phyloP scores from a whole-genome alignment of 1,139 yeast genomes.

The Blastobotrys illinoisensis region DNA sequence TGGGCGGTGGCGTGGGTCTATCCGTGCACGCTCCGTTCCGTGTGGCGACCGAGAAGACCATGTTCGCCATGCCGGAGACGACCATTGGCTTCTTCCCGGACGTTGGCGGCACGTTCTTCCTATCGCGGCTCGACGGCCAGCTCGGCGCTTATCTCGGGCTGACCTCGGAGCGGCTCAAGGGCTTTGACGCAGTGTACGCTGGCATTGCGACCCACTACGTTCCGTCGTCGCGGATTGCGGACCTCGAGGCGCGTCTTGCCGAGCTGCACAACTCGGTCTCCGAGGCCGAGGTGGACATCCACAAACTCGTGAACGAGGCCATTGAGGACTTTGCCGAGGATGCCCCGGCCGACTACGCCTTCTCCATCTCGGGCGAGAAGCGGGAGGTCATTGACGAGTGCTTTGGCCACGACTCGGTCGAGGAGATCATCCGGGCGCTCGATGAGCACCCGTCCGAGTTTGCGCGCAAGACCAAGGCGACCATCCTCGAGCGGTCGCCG shows the following conservation, averaged over 20 bases:
- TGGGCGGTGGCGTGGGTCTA: slow-evolving; percentile 98
- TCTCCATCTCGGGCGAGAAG: slow-evolving; percentile 52
- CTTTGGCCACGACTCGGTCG: slow-evolving; percentile 56
- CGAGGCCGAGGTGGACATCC: slow-evolving; percentile 38
- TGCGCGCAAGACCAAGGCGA: slow-evolving; percentile 55
- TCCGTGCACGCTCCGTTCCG: slow-evolving; percentile 92
- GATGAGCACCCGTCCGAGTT: slow-evolving; percentile 55
- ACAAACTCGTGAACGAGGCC: slow-evolving; percentile 58
- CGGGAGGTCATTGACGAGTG: slow-evolving; percentile 61
- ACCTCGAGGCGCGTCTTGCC: slow-evolving; percentile 59
- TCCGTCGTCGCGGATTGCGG: slow-evolving; percentile 56
- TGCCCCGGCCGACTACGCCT: slow-evolving; percentile 60
- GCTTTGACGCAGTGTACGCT: slow-evolving; percentile 70
- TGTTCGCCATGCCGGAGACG: slow-evolving; percentile 97
- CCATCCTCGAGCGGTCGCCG: slow-evolving; percentile 59
- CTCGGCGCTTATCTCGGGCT: slow-evolving; percentile 81
- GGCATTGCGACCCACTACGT: slow-evolving; percentile 93
- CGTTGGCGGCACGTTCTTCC: slow-evolving; percentile 88
- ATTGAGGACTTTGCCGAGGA: slow-evolving; percentile 74
- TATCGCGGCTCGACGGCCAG: slow-evolving; percentile 76
- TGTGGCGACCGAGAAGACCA: slow-evolving; percentile 82
- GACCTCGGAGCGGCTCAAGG: slow-evolving; percentile 74
- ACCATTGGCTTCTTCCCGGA: slow-evolving; percentile 96
- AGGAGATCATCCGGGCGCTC: slow-evolving; percentile 56
- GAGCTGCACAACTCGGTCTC: slow-evolving; percentile 33